Evolutionary conservation across 1,284 basidiomycete genomes (phyloP), one percentile per base, ranked within the genome.

Genomic region (Sphagnurus paluster): DNA sequence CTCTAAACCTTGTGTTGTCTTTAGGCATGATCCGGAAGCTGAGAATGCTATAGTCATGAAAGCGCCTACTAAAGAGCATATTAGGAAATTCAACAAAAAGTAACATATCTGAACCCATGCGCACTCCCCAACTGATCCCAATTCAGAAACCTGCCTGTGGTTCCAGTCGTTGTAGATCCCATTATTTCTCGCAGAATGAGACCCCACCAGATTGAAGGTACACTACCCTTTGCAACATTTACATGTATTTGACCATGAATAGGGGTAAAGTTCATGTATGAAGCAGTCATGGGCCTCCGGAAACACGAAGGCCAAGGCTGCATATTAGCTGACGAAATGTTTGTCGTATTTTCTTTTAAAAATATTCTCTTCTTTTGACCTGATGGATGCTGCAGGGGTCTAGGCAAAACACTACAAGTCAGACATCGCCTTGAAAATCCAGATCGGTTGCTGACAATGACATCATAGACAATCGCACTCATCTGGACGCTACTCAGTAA

Each of bases 251-350:
- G 16, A 40, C 21, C 16, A 33, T 42, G 25, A 36, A 42, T 48
- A 87, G 87, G 89, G 33, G 77, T 90, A 29, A 78, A 84, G 63
- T 99, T 99, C 65, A 75, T 99, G 74, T 99, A 99, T 64, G 92
- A 96, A 63, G 91, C 89, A 55, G 90, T 96, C 16, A 98, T 98
- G 92, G 95, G 95, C 6, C 75, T 98, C 64, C 79, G 90, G 24
- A 89, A 86, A 56, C 87, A 91, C 50, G 90, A 94, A 63, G 87
- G 87, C 5, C 79, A 92, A 56, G 97, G 97, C 1, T 96, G 92
- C 58, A 98, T 99, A 52, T 76, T 99, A 21, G 97, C 96, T 1
- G 97, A 99, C 66, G 96, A 99, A 60, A 96, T 97, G 91, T 90
- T 81, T 81, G 84, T 76, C n/a, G n/a, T n/a, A n/a, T n/a, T n/a